Evolutionary conservation across 73 alveolate species (phyloP).

Genomic region (Paramecium octaurelia): DNA sequence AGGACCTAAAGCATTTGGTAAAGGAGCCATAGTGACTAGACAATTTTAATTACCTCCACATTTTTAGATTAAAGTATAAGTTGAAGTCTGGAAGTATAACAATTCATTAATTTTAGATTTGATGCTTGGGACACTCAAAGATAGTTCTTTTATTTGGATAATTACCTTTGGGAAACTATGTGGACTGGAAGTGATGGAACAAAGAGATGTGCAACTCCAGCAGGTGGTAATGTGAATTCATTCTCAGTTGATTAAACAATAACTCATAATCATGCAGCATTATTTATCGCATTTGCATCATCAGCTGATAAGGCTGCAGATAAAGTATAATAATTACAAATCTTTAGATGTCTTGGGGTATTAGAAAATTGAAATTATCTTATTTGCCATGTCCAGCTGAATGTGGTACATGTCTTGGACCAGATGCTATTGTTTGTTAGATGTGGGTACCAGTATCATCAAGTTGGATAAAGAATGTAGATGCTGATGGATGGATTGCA

Average conservation of each 20-base stretch:
- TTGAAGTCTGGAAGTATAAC: not conserved
- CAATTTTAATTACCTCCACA: not conserved
- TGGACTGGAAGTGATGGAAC: not conserved
- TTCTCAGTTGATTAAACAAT: not conserved
- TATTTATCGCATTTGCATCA: not conserved
- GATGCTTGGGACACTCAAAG: not conserved
- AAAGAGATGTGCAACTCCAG: not conserved
- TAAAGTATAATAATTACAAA: not conserved
- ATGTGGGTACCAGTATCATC: slow-evolving; percentile 9
- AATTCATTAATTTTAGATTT: not conserved
- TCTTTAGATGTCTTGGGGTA: slow-evolving; percentile 16
- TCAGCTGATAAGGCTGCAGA: not conserved
- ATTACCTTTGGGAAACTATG: not conserved
- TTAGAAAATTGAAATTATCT: not conserved
- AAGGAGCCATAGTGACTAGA: not conserved
- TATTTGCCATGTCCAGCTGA: slow-evolving; percentile 16
- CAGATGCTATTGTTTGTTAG: not conserved
- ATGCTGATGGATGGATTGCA: not conserved
- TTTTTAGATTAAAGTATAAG: not conserved
- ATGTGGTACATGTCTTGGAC: slow-evolving; percentile 32
- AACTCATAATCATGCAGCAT: not conserved
- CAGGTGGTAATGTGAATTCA: not conserved
- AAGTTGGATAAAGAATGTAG: not conserved
- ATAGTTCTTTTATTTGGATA: not conserved
- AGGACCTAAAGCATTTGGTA: not conserved